Percentiles rank a stretch among this genome's conserved stretches.
phyloP scores from a whole-genome alignment of 192 early-diverging fungal species.

The Gryganskiella cystojenkinii region DNA sequence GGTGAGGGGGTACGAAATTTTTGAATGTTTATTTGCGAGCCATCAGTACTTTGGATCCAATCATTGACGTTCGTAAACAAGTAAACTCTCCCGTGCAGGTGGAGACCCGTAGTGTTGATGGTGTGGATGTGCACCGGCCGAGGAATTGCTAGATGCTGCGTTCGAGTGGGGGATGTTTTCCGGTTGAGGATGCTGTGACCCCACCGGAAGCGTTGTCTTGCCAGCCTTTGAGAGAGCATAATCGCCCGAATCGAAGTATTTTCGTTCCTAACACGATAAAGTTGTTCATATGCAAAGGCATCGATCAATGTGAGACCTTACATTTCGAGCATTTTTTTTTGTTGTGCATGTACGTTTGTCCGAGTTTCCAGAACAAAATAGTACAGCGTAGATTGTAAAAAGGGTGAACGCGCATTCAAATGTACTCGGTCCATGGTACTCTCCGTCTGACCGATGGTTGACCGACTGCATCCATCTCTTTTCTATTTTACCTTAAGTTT shows the following conservation, averaged over 20 bases:
- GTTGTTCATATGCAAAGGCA: background rate
- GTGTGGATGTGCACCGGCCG: background rate
- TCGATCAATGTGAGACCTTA: constrained; percentile 1
- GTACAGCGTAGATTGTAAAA: background rate
- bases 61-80: constrained; percentile 64
- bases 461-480: background rate
- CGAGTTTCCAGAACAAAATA: background rate
- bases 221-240: constrained; percentile 98
- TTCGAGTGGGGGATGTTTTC: constrained; percentile 93
- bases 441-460: background rate
- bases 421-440: background rate
- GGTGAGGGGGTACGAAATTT: too few species aligned
- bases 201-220: constrained; percentile 79
- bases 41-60: background rate
- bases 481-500: constrained; percentile 73
- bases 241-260: constrained; percentile 99
- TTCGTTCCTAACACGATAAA: constrained; percentile 77
- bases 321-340: background rate
- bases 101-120: constrained; percentile 53
- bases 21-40: too few species aligned
- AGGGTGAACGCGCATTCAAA: background rate
- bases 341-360: background rate
- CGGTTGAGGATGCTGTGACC: constrained; percentile 91
- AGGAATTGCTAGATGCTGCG: constrained; percentile 39
- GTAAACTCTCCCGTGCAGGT: constrained; percentile 74